phyloP scores from a whole-genome alignment of 2,329 filamentous ascomycete genomes.

The Fusarium irregulare region DNA sequence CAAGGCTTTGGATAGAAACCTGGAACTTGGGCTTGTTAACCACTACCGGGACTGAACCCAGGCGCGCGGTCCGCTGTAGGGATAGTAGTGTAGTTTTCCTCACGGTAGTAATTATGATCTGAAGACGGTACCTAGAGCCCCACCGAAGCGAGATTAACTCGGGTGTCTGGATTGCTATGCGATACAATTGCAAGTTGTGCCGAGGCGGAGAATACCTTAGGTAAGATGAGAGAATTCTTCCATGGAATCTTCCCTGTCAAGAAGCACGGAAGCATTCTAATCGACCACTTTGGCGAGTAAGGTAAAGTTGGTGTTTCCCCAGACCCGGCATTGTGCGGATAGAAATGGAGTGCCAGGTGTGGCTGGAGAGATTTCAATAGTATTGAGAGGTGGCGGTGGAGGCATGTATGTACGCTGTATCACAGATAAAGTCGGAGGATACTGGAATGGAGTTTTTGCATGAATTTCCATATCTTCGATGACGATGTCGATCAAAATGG shows the following conservation, averaged over 20 bases:
- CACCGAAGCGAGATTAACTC: constrained; percentile 36
- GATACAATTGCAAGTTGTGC: constrained; percentile 3
- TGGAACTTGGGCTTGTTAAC: constrained; percentile 11
- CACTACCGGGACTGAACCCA: constrained; percentile 19
- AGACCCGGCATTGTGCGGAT: constrained; percentile 31
- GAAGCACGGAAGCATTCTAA: constrained; percentile 8
- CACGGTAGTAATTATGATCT: background rate
- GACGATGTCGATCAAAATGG: constrained; percentile 22
- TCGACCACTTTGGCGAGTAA: constrained; percentile 22
- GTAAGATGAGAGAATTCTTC: constrained; percentile 17
- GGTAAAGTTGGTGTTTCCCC: constrained; percentile 28
- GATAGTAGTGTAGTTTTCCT: background rate
- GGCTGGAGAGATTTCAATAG: constrained; percentile 7
- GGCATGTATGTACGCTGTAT: background rate
- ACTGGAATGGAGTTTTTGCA: constrained; percentile 2
- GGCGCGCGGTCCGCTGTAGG: constrained; percentile 21
- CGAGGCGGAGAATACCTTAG: constrained; percentile 14
- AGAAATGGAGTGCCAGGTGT: constrained; percentile 24
- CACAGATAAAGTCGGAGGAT: background rate
- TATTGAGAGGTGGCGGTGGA: background rate
- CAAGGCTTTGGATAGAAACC: constrained; percentile 24
- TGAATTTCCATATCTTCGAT: constrained; percentile 8
- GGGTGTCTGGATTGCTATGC: constrained; percentile 11
- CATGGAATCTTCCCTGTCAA: constrained; percentile 36
- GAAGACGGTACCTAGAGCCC: background rate